Evolutionary conservation across 192 early-diverging fungal genomes (phyloP).

Genomic region (Cetraspora pellucida): DNA sequence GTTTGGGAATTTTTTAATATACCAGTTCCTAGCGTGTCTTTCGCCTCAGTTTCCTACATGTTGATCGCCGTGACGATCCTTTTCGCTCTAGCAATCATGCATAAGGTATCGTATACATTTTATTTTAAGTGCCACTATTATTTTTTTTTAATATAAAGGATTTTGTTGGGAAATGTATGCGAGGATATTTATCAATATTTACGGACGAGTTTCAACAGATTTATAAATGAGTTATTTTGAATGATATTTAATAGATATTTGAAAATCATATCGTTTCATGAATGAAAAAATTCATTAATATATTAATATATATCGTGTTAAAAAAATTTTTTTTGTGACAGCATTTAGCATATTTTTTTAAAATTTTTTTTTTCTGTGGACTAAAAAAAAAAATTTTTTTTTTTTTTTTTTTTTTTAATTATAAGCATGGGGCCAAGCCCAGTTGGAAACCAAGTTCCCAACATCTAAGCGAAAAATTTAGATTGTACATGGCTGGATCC

Average conservation of each 20-base stretch:
- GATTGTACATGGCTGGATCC: constrained; percentile 37
- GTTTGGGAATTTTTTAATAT: constrained; percentile 22
- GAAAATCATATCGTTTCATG: too few species aligned
- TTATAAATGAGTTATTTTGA: too few species aligned
- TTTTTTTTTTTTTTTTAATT: neutral
- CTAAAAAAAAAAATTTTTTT: neutral
- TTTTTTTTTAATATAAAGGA: neutral
- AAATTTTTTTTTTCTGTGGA: neutral
- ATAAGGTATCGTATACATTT: constrained; percentile 24
- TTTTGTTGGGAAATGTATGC: too few species aligned
- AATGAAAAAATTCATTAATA: too few species aligned
- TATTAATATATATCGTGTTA: too few species aligned
- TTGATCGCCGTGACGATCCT: constrained; percentile 33
- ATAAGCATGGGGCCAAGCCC: constrained; percentile 13
- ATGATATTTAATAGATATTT: too few species aligned
- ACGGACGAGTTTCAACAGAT: too few species aligned
- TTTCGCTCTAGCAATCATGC: constrained; percentile 19
- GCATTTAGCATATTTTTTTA: neutral
- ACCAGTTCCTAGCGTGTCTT: neutral
- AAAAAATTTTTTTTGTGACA: neutral
- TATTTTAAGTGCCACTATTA: neutral
- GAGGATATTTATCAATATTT: too few species aligned
- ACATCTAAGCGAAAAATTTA: constrained; percentile 32
- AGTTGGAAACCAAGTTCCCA: constrained; percentile 23
- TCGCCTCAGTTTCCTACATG: constrained; percentile 5